Conservation (phyloP, 768 basidiomycete genomes). For the Tylopilus rubrobrunneus region DNA sequence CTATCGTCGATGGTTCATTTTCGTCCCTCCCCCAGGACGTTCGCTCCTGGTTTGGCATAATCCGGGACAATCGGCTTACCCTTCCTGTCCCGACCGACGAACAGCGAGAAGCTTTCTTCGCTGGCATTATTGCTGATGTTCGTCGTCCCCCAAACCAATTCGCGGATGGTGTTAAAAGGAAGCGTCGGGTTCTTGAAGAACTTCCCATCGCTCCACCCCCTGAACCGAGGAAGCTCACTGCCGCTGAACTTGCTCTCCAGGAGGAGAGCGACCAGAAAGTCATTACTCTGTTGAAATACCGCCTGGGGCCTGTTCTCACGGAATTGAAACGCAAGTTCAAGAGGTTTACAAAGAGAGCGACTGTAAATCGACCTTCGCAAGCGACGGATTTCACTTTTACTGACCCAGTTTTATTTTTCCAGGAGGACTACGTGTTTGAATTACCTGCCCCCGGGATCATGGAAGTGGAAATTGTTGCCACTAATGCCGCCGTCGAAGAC, state of each 20-base stretch:
- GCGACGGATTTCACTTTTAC: background rate
- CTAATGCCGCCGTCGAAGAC: constrained; percentile 36
- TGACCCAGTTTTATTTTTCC: constrained; percentile 9
- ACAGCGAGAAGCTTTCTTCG: constrained; percentile 75
- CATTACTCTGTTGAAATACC: constrained; percentile 79
- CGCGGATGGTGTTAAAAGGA: constrained; percentile 82
- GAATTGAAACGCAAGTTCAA: constrained; percentile 93
- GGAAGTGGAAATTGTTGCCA: constrained; percentile 35
- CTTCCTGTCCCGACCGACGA: constrained; percentile 48
- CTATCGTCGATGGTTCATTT: constrained; percentile 78
- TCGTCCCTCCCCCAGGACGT: constrained; percentile 75
- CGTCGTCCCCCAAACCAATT: constrained; percentile 79
- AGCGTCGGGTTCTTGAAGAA: constrained; percentile 79
- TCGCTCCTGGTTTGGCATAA: constrained; percentile 84
- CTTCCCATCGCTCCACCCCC: constrained; percentile 87
- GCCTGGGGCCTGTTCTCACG: constrained; percentile 84
- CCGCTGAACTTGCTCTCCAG: constrained; percentile 78
- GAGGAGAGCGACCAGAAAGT: constrained; percentile 76
- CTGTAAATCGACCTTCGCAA: constrained; percentile 43
- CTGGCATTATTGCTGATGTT: constrained; percentile 64
- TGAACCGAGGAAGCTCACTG: constrained; percentile 77
- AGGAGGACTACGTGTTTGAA: constrained; percentile 77
- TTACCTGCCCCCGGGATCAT: constrained; percentile 21
- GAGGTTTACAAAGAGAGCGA: constrained; percentile 77
- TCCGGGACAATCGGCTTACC: constrained; percentile 69